A percentile compares a stretch with the other conserved stretches of the same genome.
Conservation (phyloP, 176 grass and related monocot genomes). For the Bromus sterilis region DNA sequence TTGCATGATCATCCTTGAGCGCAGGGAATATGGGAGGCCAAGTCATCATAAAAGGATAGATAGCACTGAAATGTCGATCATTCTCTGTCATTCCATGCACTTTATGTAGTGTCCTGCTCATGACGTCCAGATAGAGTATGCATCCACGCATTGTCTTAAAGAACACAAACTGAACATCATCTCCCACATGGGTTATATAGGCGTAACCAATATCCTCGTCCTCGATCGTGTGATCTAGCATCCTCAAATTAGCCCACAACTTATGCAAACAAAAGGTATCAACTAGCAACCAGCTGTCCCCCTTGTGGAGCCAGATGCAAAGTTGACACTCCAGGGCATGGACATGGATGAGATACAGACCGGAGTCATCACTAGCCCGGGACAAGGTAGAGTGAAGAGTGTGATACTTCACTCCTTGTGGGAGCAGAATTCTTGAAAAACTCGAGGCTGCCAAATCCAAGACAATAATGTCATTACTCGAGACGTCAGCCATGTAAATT, state of each 20-base stretch:
- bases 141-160: not conserved
- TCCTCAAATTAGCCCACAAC: not conserved
- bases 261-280: not conserved
- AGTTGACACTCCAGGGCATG: not conserved
- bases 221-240: not conserved
- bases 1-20: not conserved
- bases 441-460: not conserved
- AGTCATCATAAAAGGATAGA: not conserved
- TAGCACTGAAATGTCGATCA: not conserved
- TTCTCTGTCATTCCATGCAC: not conserved
- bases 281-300: not conserved
- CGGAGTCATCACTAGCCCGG: not conserved
- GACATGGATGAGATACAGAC: not conserved
- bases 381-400: not conserved
- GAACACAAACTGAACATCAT: not conserved
- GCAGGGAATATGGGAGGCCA: not conserved
- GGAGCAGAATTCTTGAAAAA: not conserved
- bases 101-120: not conserved
- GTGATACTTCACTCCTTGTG: not conserved
- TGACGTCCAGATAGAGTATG: not conserved
- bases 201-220: not conserved
- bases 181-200: not conserved
- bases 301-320: not conserved
- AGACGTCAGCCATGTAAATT: not conserved
- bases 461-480: not conserved